Conservation (phyloP, 257 asterid species). For the Sherardia arvensis region DNA sequence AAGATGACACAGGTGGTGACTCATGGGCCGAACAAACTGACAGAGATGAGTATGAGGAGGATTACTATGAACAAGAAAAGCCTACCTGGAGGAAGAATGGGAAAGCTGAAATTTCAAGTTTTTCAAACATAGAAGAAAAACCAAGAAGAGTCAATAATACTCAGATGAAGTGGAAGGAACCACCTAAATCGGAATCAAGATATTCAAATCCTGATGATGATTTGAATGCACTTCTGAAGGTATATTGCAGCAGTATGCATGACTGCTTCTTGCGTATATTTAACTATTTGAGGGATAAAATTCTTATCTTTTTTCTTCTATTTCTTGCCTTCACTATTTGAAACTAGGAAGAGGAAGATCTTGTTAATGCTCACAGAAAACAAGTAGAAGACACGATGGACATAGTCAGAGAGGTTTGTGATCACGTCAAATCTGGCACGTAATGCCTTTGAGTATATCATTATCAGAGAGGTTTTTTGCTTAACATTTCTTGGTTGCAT, state of each 20-base stretch:
- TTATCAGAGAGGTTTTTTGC: slow-evolving; percentile 56
- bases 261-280: too few relatives aligned
- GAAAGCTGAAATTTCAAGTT: slow-evolving; percentile 44
- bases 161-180: slow-evolving; percentile 73
- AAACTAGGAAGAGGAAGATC: slow-evolving; percentile 71
- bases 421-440: neutral
- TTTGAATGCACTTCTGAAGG: slow-evolving; percentile 73
- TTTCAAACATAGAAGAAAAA: slow-evolving; percentile 49
- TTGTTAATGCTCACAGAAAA: slow-evolving; percentile 41
- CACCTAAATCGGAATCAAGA: slow-evolving; percentile 50
- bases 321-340: neutral
- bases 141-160: slow-evolving; percentile 46
- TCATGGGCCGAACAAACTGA: slow-evolving; percentile 82
- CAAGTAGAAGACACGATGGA: slow-evolving; percentile 52
- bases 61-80: slow-evolving; percentile 68
- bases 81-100: slow-evolving; percentile 42
- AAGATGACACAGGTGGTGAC: slow-evolving; percentile 75
- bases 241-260: slow-evolving; percentile 11
- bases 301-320: slow-evolving; percentile 3
- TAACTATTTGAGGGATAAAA: neutral
- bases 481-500: neutral
- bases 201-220: slow-evolving; percentile 43
- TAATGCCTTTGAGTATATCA: neutral
- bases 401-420: slow-evolving; percentile 66
- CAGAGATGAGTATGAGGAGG: slow-evolving; percentile 76